Conservation (phyloP, 148 eudicot species). For the Beta vulgaris region DNA sequence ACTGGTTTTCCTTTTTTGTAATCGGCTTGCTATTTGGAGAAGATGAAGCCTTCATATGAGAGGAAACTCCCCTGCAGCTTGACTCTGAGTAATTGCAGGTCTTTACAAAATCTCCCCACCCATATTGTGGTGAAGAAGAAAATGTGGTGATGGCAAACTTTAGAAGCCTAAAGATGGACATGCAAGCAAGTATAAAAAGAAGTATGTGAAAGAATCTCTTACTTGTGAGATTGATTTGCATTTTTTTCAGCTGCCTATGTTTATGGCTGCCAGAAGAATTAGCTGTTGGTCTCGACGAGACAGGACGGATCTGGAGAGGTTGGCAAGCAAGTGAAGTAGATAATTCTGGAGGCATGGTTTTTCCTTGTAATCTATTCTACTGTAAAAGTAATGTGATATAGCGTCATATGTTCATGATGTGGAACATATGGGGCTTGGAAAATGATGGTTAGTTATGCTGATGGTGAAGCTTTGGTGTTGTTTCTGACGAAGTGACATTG, state of each 20-base stretch:
- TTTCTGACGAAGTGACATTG: slow-evolving; percentile 23
- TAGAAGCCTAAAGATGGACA: slow-evolving; percentile 67
- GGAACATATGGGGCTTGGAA: slow-evolving; percentile 6
- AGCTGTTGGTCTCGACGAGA: slow-evolving; percentile 23
- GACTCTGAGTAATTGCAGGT: slow-evolving; percentile 21
- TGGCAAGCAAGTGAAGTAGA: slow-evolving; percentile 22
- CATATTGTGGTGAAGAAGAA: slow-evolving; percentile 33
- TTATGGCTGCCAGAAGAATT: slow-evolving; percentile 17
- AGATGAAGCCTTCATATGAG: slow-evolving; percentile 1
- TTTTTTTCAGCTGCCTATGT: slow-evolving; percentile 24
- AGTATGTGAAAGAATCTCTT: slow-evolving; percentile 60
- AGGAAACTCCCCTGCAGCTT: slow-evolving; percentile 8
- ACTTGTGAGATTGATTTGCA: slow-evolving; percentile 44
- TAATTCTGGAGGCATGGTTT: slow-evolving; percentile 58
- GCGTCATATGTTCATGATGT: slow-evolving; percentile 2
- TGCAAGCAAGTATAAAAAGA: slow-evolving; percentile 42
- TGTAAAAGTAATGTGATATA: neutral
- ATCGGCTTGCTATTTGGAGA: slow-evolving; percentile 14
- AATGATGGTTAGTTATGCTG: slow-evolving; percentile 19
- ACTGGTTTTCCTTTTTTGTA: slow-evolving; percentile 54
- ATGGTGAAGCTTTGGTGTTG: slow-evolving; percentile 9
- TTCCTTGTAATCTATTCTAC: neutral
- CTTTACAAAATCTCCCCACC: slow-evolving; percentile 7
- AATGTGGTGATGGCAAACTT: slow-evolving; percentile 46
- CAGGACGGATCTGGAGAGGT: slow-evolving; percentile 26